phyloP scores from a whole-genome alignment of 441 rosid genomes.

The Brassica balearica region DNA sequence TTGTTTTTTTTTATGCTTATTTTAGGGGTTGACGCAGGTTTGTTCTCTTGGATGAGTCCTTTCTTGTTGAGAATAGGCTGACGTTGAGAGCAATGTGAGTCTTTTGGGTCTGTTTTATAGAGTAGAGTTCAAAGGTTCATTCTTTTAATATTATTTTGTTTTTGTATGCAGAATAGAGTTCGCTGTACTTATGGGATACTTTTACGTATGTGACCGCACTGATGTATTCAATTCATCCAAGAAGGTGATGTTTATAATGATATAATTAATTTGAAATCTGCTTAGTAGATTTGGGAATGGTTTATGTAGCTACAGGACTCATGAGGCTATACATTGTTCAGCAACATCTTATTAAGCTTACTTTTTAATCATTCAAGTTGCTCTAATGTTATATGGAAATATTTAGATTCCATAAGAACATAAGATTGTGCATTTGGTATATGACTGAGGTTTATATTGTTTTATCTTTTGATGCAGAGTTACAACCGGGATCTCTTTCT shows the following conservation, averaged over 20 bases:
- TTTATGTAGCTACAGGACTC: neutral
- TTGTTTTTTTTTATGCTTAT: neutral
- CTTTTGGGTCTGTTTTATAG: neutral
- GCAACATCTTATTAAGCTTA: neutral
- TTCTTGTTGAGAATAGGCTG: conserved; percentile 65
- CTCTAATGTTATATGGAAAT: conserved; percentile 4
- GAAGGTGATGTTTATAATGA: conserved; percentile 59
- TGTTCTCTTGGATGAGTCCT: conserved; percentile 65
- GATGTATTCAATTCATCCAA: conserved; percentile 62
- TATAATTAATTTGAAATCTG: too few species aligned
- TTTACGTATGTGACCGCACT: conserved; percentile 70
- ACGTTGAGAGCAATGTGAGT: conserved; percentile 79
- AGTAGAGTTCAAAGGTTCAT: neutral
- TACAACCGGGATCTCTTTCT: conserved; percentile 79
- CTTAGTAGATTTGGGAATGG: neutral
- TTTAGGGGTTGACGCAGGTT: conserved; percentile 50
- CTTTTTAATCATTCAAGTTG: neutral
- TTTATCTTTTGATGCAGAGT: conserved; percentile 52
- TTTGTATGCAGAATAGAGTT: conserved; percentile 59
- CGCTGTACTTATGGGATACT: conserved; percentile 56
- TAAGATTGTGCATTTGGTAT: conserved; percentile 14
- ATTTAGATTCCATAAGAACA: neutral
- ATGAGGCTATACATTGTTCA: conserved; percentile 20
- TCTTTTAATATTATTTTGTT: neutral
- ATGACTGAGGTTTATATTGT: conserved; percentile 30